Conservation (phyloP, 257 asterid species). For the Cordia subcordata region DNA sequence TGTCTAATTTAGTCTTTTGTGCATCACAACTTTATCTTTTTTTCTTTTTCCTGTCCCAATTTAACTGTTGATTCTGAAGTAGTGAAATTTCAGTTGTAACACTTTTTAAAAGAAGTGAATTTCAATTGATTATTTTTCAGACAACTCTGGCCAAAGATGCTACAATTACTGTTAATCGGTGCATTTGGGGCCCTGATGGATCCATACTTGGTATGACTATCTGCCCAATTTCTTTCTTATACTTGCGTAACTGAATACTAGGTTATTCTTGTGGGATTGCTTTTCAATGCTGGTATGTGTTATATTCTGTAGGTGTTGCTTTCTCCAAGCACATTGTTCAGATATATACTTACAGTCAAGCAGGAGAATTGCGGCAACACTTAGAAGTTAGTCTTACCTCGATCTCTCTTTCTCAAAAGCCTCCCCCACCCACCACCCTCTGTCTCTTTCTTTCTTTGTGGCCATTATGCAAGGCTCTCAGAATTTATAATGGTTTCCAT, state of each 20-base stretch:
- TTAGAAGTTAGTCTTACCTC: constrained; percentile 36
- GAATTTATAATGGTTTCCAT: constrained; percentile 9
- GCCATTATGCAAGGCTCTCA: neutral
- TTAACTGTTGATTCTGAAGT: neutral
- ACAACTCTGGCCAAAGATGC: constrained; percentile 62
- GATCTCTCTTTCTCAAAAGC: neutral
- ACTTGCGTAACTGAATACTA: neutral
- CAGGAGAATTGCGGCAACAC: constrained; percentile 57
- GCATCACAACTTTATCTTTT: neutral
- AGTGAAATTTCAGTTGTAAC: no score
- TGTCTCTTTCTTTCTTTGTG: constrained; percentile 1
- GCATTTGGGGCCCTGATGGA: constrained; percentile 79
- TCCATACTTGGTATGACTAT: constrained; percentile 51
- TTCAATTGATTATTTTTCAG: constrained; percentile 26
- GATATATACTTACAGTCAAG: constrained; percentile 46
- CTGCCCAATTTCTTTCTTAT: neutral
- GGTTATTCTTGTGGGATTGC: neutral
- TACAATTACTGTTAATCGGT: constrained; percentile 61
- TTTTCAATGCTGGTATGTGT: neutral
- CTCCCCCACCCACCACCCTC: no score
- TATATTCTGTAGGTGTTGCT: constrained; percentile 46
- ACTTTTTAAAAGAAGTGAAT: neutral
- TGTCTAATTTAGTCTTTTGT: no score
- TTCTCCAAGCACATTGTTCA: constrained; percentile 70
- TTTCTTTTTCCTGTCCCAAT: no score